Conservation (phyloP, 164 flowering plant genomes). For the Stephania cephalantha region DNA sequence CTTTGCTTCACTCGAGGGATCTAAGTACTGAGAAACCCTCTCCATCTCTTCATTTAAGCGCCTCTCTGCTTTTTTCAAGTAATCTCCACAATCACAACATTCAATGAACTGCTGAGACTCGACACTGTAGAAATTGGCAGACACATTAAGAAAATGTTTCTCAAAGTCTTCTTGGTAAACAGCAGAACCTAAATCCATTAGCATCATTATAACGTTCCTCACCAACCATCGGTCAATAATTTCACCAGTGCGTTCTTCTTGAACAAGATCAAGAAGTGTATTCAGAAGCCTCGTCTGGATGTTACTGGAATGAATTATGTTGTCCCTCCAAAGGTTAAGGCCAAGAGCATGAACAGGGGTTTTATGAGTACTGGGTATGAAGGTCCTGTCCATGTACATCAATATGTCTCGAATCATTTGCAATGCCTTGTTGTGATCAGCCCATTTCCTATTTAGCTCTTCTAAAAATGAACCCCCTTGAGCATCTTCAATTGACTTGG, state of each 20-base stretch:
- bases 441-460: constrained; percentile 82
- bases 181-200: constrained; percentile 68
- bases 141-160: constrained; percentile 66
- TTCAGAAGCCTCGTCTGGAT: constrained; percentile 59
- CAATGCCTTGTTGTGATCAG: constrained; percentile 79
- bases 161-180: constrained; percentile 84
- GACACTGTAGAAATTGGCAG: constrained; percentile 63
- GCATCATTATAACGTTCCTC: constrained; percentile 80
- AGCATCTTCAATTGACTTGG: constrained; percentile 66
- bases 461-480: constrained; percentile 80
- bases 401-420: constrained; percentile 87
- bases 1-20: constrained; percentile 57
- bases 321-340: constrained; percentile 82
- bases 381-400: constrained; percentile 98
- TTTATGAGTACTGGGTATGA: constrained; percentile 64
- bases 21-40: constrained; percentile 75
- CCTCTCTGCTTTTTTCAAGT: constrained; percentile 70
- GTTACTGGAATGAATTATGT: constrained; percentile 56
- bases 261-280: constrained; percentile 72
- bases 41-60: constrained; percentile 82
- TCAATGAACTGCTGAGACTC: constrained; percentile 83
- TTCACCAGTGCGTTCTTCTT: constrained; percentile 69
- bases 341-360: constrained; percentile 89
- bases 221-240: constrained; percentile 74
- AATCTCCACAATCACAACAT: constrained; percentile 82